These are phyloP conservation scores for Akebia trifoliata DNA, from an alignment of 164 flowering plant species.

Conservation along the genomic window DNA sequence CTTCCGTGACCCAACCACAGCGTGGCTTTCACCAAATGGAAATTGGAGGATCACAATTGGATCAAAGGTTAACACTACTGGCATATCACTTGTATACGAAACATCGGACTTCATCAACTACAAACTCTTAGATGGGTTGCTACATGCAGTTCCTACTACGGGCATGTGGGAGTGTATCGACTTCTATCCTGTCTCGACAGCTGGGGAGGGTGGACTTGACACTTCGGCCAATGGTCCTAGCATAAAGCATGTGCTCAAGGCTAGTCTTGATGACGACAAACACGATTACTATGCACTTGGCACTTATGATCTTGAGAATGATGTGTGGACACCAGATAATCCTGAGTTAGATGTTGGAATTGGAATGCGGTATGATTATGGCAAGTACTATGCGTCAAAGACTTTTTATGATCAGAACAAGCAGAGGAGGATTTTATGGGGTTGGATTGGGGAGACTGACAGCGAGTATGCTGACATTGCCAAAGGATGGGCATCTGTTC, in stretches of 20 bases:
- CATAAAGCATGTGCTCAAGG: conserved; percentile 71
- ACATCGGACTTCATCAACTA: conserved; percentile 58
- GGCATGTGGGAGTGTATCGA: conserved; percentile 99
- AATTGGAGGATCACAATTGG: conserved; percentile 69
- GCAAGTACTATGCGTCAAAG: conserved; percentile 78
- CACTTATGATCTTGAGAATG: conserved; percentile 35
- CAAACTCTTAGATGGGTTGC: conserved; percentile 28
- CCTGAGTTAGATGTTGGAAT: conserved; percentile 62
- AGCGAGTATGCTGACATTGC: conserved; percentile 52
- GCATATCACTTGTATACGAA: conserved; percentile 58
- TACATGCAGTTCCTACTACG: conserved; percentile 62
- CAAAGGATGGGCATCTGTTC: conserved; percentile 77
- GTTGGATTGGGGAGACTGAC: conserved; percentile 78
- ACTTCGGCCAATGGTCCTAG: conserved; percentile 55
- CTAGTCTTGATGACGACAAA: conserved; percentile 62
- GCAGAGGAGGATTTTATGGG: conserved; percentile 70
- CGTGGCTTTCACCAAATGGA: conserved; percentile 59
- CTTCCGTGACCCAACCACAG: conserved; percentile 88
- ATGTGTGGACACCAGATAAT: conserved; percentile 63
- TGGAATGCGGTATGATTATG: conserved; percentile 68
- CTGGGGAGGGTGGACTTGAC: conserved; percentile 43
- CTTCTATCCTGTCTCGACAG: conserved; percentile 63
- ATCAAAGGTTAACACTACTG: conserved; percentile 52
- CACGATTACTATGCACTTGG: conserved; percentile 78
- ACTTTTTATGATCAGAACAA: conserved; percentile 71